Base-by-base conservation (phyloP, 345 rosid genomes). In the Psidium friedrichsthalianum region DNA sequence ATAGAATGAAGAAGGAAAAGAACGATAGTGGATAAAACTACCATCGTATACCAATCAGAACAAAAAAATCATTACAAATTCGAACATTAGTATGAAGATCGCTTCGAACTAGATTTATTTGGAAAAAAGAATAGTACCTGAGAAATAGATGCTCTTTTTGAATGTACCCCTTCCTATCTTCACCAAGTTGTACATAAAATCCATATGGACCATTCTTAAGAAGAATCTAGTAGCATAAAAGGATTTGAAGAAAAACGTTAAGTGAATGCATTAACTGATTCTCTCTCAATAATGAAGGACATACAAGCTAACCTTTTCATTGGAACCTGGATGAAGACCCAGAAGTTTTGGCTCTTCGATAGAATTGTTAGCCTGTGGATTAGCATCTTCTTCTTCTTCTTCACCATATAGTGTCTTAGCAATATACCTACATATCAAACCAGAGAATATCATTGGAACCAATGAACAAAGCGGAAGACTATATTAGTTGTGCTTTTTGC, bases 121-220 rank as follows among this genome's bases (percentile, higher is more conserved):
- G 42, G 47, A 44, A 51, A 83, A 76, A 76, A 44, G 42, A 53
- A 51, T 82, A 86, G 44, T 92, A 97, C 99, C 88, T 94, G 98
- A 88, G 96, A 85, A 85, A 90, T 90, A 54, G 94, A 93, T 57
- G 98, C 92, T 85, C 99, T 92, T 93, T 96, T 91, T 83, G 99
- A 51, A 87, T 36, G 86, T 90, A 93, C 58, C 95, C 98, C 52
- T 85, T 94, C 88, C 91, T 95, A 87, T 96, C 96, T 86, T 97
- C 99, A 53, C 99, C 99, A 84, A 97, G 98, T 90, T 97, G 99
- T 85, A 97, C 91, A 85, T 97, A 96, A 90, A 80, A 82, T 88
- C 99, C 99, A 85, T 96, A 97, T 54, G 99, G 99, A 85, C 99
- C 99, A 84, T 89, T 94, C 93, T 95, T 97, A 84, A 97, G 89